Percentiles rank a stretch among this genome's conserved stretches.
phyloP scores from a whole-genome alignment of 2,329 filamentous ascomycete species.

The Xylariaceae sp. region DNA sequence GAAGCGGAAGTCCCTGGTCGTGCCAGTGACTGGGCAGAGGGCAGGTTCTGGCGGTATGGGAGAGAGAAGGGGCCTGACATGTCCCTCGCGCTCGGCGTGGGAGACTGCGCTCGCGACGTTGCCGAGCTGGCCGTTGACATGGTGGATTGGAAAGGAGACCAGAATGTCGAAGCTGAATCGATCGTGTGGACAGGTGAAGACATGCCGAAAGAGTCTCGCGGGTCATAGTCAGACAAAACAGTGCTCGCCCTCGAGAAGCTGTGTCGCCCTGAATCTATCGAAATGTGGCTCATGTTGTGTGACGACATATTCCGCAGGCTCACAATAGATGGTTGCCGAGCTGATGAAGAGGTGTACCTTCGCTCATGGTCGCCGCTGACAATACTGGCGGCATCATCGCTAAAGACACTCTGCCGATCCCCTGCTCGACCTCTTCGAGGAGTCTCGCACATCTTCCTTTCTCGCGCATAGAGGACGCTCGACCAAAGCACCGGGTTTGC shows the following conservation, averaged over 20 bases:
- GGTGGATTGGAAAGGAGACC: slow-evolving; percentile 77
- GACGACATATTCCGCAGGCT: slow-evolving; percentile 53
- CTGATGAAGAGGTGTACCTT: slow-evolving; percentile 38
- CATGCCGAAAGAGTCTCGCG: slow-evolving; percentile 66
- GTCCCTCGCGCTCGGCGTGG: slow-evolving; percentile 58
- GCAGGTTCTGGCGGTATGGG: slow-evolving; percentile 35
- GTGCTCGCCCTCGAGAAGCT: slow-evolving; percentile 53
- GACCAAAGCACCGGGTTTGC: slow-evolving; percentile 90
- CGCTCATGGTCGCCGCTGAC: slow-evolving; percentile 53
- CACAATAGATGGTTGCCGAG: slow-evolving; percentile 47
- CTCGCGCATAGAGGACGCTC: slow-evolving; percentile 79
- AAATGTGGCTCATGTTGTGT: slow-evolving; percentile 64
- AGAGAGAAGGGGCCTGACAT: slow-evolving; percentile 47
- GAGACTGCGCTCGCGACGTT: slow-evolving; percentile 55
- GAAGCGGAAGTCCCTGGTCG: slow-evolving; percentile 64
- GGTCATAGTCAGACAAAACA: slow-evolving; percentile 62
- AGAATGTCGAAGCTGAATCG: slow-evolving; percentile 77
- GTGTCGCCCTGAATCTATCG: slow-evolving; percentile 63
- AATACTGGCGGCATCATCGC: slow-evolving; percentile 49
- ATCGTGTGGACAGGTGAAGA: slow-evolving; percentile 66
- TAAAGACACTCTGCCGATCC: slow-evolving; percentile 44
- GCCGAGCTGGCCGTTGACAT: slow-evolving; percentile 61
- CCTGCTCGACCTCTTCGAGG: slow-evolving; percentile 28
- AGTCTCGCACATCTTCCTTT: slow-evolving; percentile 59
- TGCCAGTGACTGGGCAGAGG: slow-evolving; percentile 43